Evolutionary conservation across 2,329 filamentous ascomycete species (phyloP), one percentile per base, ranked within the genome.

Genomic region (Fusarium abutilonis): DNA sequence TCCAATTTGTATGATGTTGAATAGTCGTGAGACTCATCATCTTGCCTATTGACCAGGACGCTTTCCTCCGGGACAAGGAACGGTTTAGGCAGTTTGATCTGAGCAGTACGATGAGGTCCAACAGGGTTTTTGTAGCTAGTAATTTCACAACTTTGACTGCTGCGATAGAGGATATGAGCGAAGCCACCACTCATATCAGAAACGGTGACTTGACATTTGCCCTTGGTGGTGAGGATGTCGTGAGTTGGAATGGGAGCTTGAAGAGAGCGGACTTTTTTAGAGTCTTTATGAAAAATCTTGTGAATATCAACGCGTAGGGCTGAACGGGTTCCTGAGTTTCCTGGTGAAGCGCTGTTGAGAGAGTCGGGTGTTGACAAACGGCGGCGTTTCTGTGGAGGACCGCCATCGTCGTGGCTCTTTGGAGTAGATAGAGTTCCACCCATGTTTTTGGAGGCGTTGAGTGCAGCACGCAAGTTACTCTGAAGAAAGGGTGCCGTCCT

Each of bases 111-210:
- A 40, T 79, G 77, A 45, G 78, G 76, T 26, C 78, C 80, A 46
- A 78, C 75, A 3, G 80, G 74, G 34, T 82, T 82, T 63, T 80
- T 79, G 67, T 79, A 82, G 4, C 82, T 75, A 47, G 77, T 80
- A 59, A 87, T 74, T 39, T 79, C 79, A 73, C 84, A 86, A 9
- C 81, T 72, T 67, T 86, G 82, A 59, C 79, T 84, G 66, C 84
- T 79, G 61, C 82, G 83, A 66, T 84, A 78, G 54, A 86, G 70
- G 7, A 83, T 74, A 47, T 79, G 75, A 26, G 75, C 69, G 56
- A 75, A 73, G 43, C 73, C 76, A 15, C 69, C 70, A 48, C 70
- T 73, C 44, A 70, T 60, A 54, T 78, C 76, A 28, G 68, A 73
- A 52, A 78, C 71, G 28, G 75, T 77, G 57, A 78, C 72, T 62